Evolutionary conservation across 805 yeast species (phyloP).

Genomic region (Saccharomycopsis oosterbeekiorum): DNA sequence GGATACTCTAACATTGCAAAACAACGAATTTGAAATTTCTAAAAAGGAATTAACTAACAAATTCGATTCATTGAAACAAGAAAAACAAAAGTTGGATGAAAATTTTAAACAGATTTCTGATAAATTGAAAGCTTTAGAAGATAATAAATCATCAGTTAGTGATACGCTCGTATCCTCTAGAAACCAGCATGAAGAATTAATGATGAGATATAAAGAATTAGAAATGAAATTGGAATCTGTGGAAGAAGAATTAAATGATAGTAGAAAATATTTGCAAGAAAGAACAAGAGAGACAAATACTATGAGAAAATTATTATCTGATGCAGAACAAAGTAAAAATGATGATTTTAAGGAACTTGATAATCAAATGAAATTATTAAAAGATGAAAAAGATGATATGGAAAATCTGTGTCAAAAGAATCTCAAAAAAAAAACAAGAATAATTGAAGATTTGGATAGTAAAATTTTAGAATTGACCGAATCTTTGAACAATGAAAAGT

Average conservation of each 20-base stretch:
- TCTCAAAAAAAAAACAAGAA: conserved; percentile 50
- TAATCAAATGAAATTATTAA: conserved; percentile 37
- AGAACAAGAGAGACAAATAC: conserved; percentile 70
- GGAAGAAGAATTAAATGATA: conserved; percentile 76
- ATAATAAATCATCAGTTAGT: conserved; percentile 30
- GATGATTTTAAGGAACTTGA: conserved; percentile 44
- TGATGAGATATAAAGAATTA: conserved; percentile 58
- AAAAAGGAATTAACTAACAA: conserved; percentile 23
- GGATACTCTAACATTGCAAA: conserved; percentile 25
- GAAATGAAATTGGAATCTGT: conserved; percentile 50
- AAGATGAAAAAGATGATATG: conserved; percentile 52
- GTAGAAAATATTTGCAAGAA: conserved; percentile 64
- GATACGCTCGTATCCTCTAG: conserved; percentile 41
- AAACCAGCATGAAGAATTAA: conserved; percentile 64
- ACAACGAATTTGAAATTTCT: conserved; percentile 29
- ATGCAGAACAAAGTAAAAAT: conserved; percentile 52
- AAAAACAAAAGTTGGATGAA: conserved; percentile 28
- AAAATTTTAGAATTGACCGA: conserved; percentile 30
- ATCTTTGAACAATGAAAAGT: conserved; percentile 17
- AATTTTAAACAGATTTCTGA: conserved; percentile 25
- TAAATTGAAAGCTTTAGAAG: conserved; percentile 31
- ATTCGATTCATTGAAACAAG: conserved; percentile 27
- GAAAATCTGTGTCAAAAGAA: conserved; percentile 43
- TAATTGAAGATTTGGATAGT: conserved; percentile 50
- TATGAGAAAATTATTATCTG: conserved; percentile 57